Conservation (phyloP, 305 asterid species). For the Fraxinus latifolia region DNA sequence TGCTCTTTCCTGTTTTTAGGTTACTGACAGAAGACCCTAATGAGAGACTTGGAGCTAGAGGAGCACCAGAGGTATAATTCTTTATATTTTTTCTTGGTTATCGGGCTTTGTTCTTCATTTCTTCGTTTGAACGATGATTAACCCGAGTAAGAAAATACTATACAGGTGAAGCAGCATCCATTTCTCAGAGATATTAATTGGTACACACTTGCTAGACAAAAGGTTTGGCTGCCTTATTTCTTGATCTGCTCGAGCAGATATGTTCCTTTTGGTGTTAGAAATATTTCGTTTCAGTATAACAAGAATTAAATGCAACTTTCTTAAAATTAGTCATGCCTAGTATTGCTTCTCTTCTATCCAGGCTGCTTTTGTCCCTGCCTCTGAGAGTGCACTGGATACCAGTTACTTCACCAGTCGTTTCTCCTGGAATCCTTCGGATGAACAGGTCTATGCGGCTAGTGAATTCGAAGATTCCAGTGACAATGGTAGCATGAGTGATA, state of each 20-base stretch:
- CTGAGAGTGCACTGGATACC: conserved; percentile 87
- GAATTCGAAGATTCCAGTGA: conserved; percentile 87
- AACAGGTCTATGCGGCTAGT: conserved; percentile 71
- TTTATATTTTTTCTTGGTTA: neutral
- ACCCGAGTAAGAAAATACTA: neutral
- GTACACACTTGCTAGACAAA: conserved; percentile 96
- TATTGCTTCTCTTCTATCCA: conserved; percentile 27
- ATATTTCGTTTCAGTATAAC: neutral
- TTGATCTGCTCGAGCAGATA: neutral
- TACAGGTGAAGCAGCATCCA: conserved; percentile 94
- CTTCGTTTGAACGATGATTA: neutral
- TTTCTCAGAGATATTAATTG: conserved; percentile 90
- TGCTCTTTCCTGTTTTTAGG: conserved; percentile 37
- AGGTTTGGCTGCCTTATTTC: conserved; percentile 43
- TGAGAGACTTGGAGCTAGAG: conserved; percentile 93
- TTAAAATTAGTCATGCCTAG: conserved; percentile 19
- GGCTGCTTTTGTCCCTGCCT: conserved; percentile 96
- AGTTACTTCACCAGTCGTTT: conserved; percentile 94
- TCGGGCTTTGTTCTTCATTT: neutral
- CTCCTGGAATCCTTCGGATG: conserved; percentile 94
- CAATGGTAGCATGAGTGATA: conserved; percentile 70
- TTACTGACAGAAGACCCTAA: conserved; percentile 93
- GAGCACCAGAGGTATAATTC: conserved; percentile 77
- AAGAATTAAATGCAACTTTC: neutral
- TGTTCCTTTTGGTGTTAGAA: neutral